Conservation (phyloP, 441 rosid genomes). For the Theobroma grandiflorum region DNA sequence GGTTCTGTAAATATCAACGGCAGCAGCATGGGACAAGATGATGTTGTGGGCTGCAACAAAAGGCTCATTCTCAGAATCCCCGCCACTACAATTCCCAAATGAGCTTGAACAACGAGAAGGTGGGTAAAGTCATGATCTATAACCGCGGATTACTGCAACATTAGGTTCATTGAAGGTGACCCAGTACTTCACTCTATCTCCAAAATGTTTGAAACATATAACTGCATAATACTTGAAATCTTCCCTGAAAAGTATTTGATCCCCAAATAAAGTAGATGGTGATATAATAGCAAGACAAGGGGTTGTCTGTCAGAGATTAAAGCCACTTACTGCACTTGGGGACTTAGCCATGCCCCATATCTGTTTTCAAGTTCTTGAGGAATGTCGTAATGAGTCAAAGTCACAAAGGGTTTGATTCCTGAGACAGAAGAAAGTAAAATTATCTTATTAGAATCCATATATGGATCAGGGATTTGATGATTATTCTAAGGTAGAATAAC, state of each 20-base stretch:
- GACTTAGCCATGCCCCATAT: slow-evolving; percentile 74
- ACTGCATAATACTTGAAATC: slow-evolving; percentile 69
- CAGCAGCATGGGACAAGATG: slow-evolving; percentile 74
- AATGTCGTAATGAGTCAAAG: slow-evolving; percentile 65
- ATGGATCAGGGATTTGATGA: neutral
- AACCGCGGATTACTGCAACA: slow-evolving; percentile 48
- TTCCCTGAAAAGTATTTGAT: slow-evolving; percentile 46
- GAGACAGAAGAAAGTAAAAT: slow-evolving; percentile 23
- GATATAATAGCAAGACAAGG: neutral
- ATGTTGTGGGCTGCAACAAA: slow-evolving; percentile 71
- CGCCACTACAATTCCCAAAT: slow-evolving; percentile 63
- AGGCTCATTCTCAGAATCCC: slow-evolving; percentile 67
- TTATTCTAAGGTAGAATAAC: neutral
- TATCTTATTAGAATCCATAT: neutral
- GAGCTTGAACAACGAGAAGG: slow-evolving; percentile 67
- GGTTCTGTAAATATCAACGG: slow-evolving; percentile 55
- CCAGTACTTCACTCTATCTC: slow-evolving; percentile 69
- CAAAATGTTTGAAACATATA: slow-evolving; percentile 65
- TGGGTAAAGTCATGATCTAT: slow-evolving; percentile 58
- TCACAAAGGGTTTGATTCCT: slow-evolving; percentile 79
- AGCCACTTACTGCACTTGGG: slow-evolving; percentile 50
- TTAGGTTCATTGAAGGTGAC: slow-evolving; percentile 79
- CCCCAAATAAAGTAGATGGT: neutral
- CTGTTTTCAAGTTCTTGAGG: slow-evolving; percentile 76
- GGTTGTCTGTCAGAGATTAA: neutral